Base-by-base conservation (phyloP, 371 early-diverging fungal species). In the Apophysomyces sp. region DNA sequence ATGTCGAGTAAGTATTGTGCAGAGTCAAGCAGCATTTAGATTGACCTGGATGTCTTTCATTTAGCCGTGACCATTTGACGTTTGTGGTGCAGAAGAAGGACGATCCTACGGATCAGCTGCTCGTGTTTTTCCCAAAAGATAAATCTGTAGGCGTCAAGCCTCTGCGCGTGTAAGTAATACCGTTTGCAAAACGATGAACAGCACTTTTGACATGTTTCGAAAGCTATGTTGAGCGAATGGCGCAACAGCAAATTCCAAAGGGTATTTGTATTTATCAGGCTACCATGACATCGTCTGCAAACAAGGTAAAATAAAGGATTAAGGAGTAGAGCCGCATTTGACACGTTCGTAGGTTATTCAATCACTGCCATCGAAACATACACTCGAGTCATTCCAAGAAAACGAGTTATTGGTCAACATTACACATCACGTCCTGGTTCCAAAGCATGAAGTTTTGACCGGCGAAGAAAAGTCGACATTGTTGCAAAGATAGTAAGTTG, bases 341-440 rank as follows among this genome's bases (percentile, higher is more conserved):
- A 37, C 49, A 21, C 49, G 52, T 26, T 24, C 9, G 24, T 64
- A 85, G 81, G 88, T 88, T 57, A 81, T 90, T 40, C 82, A 84
- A 69, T 84, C 86, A 41, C 61, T 77, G 62, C 81, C 83, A 41
- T 79, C 91, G 29, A 93, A 92, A 65, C 95, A 94, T 68, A 86
- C 89, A 3, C 68, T 99, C 36, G 99, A 99, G 69, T 84, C 91
- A 7, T 99, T 99, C 80, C 83, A 92, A 65, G 98, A 98, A 71
- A 83, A 90, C 53, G 99, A 99, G 73, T 75, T 99, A 56, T 76
- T 98, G 36, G 98, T 99, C 66, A 99, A 99, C 78, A 98, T 99
- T 59, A 99, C 99, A 34, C 87, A 95, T 66, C 99, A 99, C 77
- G 85, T 86, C 41, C 83, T 98, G 52, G 99, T 99, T 18, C 99